Evolutionary conservation across 768 basidiomycete species (phyloP).

Genomic region (Trametes meyenii): DNA sequence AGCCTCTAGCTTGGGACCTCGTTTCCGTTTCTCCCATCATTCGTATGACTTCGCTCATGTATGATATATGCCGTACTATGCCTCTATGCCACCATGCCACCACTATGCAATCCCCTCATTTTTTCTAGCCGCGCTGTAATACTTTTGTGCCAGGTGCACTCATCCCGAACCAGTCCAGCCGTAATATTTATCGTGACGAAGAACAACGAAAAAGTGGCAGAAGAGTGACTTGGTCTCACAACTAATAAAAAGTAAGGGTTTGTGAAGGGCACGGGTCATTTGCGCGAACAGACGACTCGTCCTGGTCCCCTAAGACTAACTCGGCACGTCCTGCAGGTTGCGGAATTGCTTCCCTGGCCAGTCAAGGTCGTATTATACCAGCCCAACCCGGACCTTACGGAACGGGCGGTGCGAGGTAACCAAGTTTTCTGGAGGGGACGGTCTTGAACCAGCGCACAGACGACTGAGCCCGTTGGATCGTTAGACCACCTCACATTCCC

Average conservation of each 20-base stretch:
- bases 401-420: conserved; percentile 68
- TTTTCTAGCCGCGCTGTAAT: not conserved
- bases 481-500: conserved; percentile 75
- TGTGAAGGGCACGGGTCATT: conserved; percentile 71
- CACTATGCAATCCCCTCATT: not conserved
- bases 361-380: conserved; percentile 86
- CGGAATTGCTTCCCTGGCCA: conserved; percentile 93
- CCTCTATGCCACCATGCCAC: not conserved
- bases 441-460: conserved; percentile 92
- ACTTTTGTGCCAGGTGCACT: not conserved
- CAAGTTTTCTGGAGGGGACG: conserved; percentile 96
- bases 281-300: conserved; percentile 82
- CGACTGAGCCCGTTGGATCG: conserved; percentile 57
- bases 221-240: not conserved
- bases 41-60: not conserved
- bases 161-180: no score
- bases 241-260: conserved; percentile 58
- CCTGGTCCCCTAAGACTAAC: conserved; percentile 93
- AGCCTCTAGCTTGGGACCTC: no score
- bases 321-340: conserved; percentile 85
- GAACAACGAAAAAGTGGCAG: no score
- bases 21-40: no score
- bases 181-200: not conserved
- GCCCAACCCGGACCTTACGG: conserved; percentile 65
- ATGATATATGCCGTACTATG: not conserved